phyloP scores from a whole-genome alignment of 208 protist genomes.

The Trypanosoma caninum region DNA sequence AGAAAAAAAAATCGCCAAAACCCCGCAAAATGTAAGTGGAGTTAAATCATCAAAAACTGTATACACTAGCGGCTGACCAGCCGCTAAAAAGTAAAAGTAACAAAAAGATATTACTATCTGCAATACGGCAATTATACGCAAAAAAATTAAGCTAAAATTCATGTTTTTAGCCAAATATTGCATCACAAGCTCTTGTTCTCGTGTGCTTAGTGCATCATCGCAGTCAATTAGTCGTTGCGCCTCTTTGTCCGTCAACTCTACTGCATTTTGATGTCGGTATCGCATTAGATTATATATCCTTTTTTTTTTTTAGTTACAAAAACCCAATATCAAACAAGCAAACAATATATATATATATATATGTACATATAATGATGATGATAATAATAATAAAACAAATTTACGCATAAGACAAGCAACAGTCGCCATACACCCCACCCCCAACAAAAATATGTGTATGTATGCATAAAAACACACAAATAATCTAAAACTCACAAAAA shows the following conservation, averaged over 20 bases:
- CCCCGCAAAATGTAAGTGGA: slow-evolving; percentile 14
- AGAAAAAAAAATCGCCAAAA: slow-evolving; percentile 22
- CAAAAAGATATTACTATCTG: slow-evolving; percentile 51
- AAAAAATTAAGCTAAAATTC: slow-evolving; percentile 29
- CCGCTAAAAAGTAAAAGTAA: slow-evolving; percentile 42
- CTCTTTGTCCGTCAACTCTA: slow-evolving; percentile 17
- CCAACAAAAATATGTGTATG: too few species aligned
- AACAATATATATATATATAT: too few species aligned
- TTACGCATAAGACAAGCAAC: too few species aligned
- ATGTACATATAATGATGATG: neutral
- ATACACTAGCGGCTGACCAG: slow-evolving; percentile 39
- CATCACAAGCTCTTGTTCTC: slow-evolving; percentile 70
- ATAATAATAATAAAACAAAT: neutral
- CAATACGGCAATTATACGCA: slow-evolving; percentile 45
- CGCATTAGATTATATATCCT: slow-evolving; percentile 32
- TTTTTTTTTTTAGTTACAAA: too few species aligned
- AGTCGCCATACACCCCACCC: too few species aligned
- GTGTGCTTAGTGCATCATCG: slow-evolving; percentile 52
- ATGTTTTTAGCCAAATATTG: slow-evolving; percentile 49
- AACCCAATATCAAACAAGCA: too few species aligned
- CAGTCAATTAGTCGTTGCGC: slow-evolving; percentile 32
- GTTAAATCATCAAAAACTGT: slow-evolving; percentile 26
- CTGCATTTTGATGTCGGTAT: slow-evolving; percentile 37
- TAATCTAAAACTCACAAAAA: neutral
- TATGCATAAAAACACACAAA: neutral